Evolutionary conservation across 306 rosid genomes (phyloP).

Genomic region (Gillenia trifoliata): DNA sequence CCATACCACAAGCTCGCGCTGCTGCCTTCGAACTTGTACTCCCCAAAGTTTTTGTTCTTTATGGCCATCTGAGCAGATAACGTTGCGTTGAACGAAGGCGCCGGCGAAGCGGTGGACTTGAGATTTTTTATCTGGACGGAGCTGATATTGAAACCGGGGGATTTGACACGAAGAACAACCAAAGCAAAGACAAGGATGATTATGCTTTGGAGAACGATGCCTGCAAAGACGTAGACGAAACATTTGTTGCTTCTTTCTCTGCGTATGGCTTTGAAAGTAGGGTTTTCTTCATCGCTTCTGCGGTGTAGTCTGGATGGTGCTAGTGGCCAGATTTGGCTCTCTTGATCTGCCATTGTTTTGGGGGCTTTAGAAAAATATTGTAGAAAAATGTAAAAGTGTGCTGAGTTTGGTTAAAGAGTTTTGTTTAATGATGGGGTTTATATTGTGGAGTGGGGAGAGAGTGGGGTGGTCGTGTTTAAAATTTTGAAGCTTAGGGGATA

Average conservation of each 20-base stretch:
- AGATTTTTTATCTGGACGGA: constrained; percentile 27
- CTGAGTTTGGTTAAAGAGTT: not conserved
- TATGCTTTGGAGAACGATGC: constrained; percentile 32
- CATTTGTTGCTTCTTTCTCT: constrained; percentile 49
- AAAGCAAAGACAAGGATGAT: constrained; percentile 36
- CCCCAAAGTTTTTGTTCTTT: constrained; percentile 51
- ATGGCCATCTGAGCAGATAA: constrained; percentile 27
- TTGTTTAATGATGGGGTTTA: not conserved
- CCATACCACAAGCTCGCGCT: constrained; percentile 23
- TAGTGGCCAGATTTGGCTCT: constrained; percentile 31
- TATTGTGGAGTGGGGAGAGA: not conserved
- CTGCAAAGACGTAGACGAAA: constrained; percentile 43
- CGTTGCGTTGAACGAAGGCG: constrained; percentile 30
- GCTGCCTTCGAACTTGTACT: constrained; percentile 31
- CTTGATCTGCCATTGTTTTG: constrained; percentile 26
- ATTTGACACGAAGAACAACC: constrained; percentile 32
- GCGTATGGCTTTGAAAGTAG: constrained; percentile 23
- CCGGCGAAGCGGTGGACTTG: constrained; percentile 15
- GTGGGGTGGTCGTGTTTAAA: not conserved
- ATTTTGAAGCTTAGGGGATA: not conserved
- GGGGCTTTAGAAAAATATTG: not conserved
- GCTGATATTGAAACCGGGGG: constrained; percentile 28
- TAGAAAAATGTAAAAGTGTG: not conserved
- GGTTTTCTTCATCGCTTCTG: constrained; percentile 30
- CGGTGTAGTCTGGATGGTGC: constrained; percentile 15